Base-by-base conservation (phyloP, 768 basidiomycete genomes). In the Kondoa malvinella region DNA sequence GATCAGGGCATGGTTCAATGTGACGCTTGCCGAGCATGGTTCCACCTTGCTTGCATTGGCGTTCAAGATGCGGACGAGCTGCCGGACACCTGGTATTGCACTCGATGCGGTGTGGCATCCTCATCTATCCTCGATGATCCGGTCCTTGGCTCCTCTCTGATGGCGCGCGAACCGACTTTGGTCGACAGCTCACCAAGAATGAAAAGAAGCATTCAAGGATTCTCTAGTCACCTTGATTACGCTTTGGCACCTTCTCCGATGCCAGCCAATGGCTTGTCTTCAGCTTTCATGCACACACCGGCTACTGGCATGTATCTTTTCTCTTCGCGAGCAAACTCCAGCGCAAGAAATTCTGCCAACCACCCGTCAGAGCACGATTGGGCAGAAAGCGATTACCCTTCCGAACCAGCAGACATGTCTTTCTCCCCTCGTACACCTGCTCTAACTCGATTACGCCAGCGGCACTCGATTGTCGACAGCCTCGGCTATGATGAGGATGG, bases 1-100 rank as follows among this genome's bases (percentile, higher is more conserved):
- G 60, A 70, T 63, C 57, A 56, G 1, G 69, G 58, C 3, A 70
- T 70, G 69, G 66, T 70, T n/a, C 69, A 69, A 50, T 70, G 69
- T 63, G 69, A 70, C 57, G 27, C 33, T 34, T 70, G 69, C 50
- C 50, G 29, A 50, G 12, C n/a, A 14, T 70, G 69, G 69, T 69
- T 56, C 34, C 69, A 70, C 31, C 69, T 70, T 32, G 31, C 62
- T 3, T 70, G 69, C 56, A 30, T 70, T 16, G 69, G 25, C n/a
- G 17, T 69, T 15, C 40, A 64, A 21, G 69, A 57, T 27, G 40
- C 40, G 16, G 66, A 69, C 30, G 34, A 69, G 2, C 30, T 67
- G 25, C 56, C 61, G 25, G 61, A 63, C 16, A 32, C 62, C 16
- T 70, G 69, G 69, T 65, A 32, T 31, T 70, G 69, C 63, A 15